Evolutionary conservation across 78 protist genomes (phyloP).

Genomic region (Salpingoeca rosetta): DNA sequence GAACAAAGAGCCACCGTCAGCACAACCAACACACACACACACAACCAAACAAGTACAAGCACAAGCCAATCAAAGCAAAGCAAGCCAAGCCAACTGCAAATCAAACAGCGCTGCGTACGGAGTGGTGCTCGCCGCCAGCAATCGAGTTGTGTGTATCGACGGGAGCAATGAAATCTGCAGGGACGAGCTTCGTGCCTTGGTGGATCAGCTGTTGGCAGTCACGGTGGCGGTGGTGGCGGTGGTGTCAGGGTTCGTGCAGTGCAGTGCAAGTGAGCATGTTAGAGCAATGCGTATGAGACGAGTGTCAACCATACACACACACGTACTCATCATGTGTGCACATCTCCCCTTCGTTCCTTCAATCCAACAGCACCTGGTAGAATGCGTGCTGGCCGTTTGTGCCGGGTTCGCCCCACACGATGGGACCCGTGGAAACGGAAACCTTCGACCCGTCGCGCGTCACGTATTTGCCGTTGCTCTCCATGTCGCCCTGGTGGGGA

Average conservation of each 20-base stretch:
- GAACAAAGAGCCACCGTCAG: no score
- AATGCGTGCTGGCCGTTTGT: slow-evolving; percentile 97
- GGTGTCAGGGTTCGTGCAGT: slow-evolving; percentile 90
- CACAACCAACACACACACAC: no score
- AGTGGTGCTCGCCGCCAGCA: slow-evolving; percentile 62
- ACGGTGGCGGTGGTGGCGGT: slow-evolving; percentile 96
- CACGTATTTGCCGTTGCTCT: slow-evolving; percentile 64
- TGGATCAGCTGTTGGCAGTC: slow-evolving; percentile 83
- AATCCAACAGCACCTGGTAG: slow-evolving; percentile 66
- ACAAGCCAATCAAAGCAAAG: not conserved
- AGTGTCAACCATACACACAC: no score
- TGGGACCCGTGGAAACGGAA: slow-evolving; percentile 70
- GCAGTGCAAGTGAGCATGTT: slow-evolving; percentile 56
- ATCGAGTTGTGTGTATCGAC: slow-evolving; percentile 56
- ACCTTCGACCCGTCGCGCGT: slow-evolving; percentile 42
- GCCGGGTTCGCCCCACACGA: slow-evolving; percentile 96
- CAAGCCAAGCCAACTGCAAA: not conserved
- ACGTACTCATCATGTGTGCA: no score
- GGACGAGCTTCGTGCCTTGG: slow-evolving; percentile 81
- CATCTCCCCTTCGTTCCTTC: no score
- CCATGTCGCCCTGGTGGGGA: slow-evolving; percentile 67
- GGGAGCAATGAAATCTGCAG: slow-evolving; percentile 80
- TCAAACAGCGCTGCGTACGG: not conserved
- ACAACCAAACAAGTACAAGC: not conserved
- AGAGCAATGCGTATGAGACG: slow-evolving; percentile 2